Conservation (phyloP, 352 stramenopile species). For the Phytophthora hibernalis region DNA sequence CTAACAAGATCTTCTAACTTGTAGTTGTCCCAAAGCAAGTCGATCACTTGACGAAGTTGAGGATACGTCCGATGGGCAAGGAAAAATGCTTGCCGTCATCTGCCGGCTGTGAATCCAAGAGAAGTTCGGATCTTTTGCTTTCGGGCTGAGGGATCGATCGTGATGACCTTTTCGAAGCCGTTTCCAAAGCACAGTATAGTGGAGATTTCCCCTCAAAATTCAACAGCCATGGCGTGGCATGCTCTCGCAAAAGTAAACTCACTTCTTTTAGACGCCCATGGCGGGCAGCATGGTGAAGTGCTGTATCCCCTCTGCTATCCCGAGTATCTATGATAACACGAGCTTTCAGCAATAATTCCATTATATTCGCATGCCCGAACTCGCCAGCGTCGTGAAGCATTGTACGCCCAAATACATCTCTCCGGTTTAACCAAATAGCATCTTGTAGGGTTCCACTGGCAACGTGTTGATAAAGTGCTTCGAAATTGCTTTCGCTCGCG, state of each 20-base stretch:
- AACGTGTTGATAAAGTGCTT: constrained; percentile 62
- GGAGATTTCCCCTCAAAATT: constrained; percentile 65
- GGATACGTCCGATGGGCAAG: constrained; percentile 46
- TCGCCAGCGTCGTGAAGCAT: constrained; percentile 75
- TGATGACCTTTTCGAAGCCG: constrained; percentile 28
- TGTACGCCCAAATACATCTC: constrained; percentile 59
- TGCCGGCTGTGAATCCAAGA: neutral
- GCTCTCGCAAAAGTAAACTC: constrained; percentile 55
- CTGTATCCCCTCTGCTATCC: constrained; percentile 58
- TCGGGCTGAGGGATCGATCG: neutral
- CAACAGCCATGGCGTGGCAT: constrained; percentile 42
- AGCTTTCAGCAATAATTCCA: constrained; percentile 59
- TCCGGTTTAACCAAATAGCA: constrained; percentile 56
- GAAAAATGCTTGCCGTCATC: constrained; percentile 47
- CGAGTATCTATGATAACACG: constrained; percentile 49
- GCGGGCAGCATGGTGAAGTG: constrained; percentile 63
- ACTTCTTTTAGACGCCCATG: constrained; percentile 57
- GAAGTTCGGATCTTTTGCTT: constrained; percentile 5
- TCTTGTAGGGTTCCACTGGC: constrained; percentile 41
- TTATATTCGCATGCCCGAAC: constrained; percentile 54
- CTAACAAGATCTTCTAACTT: constrained; percentile 34
- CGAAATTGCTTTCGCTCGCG: constrained; percentile 64
- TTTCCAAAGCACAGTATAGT: constrained; percentile 61
- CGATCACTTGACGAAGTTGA: constrained; percentile 69
- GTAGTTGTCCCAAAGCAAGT: constrained; percentile 70